Evolutionary conservation across 208 protist genomes (phyloP), one percentile per base, ranked within the genome.

Genomic region (Trypanosoma avium): DNA sequence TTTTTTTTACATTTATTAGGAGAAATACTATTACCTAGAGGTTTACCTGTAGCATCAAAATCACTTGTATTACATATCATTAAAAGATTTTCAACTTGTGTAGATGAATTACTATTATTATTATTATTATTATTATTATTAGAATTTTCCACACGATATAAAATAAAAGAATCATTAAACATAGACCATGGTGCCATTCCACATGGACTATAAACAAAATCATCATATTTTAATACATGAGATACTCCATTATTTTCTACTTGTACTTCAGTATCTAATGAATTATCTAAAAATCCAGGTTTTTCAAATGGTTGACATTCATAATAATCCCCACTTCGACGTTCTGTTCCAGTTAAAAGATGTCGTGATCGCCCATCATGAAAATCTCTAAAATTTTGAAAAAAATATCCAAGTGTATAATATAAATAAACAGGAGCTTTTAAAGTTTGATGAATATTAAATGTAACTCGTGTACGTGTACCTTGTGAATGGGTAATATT

Each of bases 331-430:
- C 66, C 70, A 26, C 42, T 70, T 10, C 68, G 43, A 9, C 65
- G 75, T 12, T 67, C 32, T 33, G 68, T 73, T 10, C 90, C 92
- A 17, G 36, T 56, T 26, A 97, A 64, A 79, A 95, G 88, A 63
- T 61, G 32, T 35, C 64, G 74, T 30, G 63, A 79, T 26, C 82
- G 70, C 30, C 85, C 80, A 30, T 84, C 58, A 65, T 90, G 88
- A 77, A 99, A 99, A 46, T 85, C 73, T 35, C 97, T 77, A 74
- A 98, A 90, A 73, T 99, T 99, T 70, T 99, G 98, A 77, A 97
- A 98, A 63, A 98, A 98, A 64, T 98, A 97, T 19, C 79, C 74
- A 0, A 99, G 67, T 72, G 88, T 87, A 76, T 99, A 99, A 72
- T 99, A 99, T 61, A 99, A 70, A 74, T 97, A 99, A 32, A 99